Percentiles rank a stretch among this genome's conserved stretches.
These are phyloP conservation scores for Irineochytrium annulatum DNA, from an alignment of 192 early-diverging fungal genomes.

Conservation along the genomic window DNA sequence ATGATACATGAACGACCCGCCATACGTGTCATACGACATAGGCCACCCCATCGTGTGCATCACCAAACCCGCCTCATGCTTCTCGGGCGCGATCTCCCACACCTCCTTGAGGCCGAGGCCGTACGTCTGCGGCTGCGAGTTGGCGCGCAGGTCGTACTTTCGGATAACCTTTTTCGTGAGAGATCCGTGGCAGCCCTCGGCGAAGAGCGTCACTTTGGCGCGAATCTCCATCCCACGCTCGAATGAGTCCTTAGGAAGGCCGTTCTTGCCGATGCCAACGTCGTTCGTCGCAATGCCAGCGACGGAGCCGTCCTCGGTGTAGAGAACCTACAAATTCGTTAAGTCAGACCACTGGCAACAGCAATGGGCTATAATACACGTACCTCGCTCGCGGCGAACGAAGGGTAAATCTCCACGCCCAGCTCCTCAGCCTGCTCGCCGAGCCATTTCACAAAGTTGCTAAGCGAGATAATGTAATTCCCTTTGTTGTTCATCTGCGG, in stretches of 20 bases:
- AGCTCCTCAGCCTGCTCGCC: constrained; percentile 94
- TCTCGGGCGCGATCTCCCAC: constrained; percentile 88
- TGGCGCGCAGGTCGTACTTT: constrained; percentile 85
- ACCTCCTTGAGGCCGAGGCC: constrained; percentile 95
- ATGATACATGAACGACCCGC: constrained; percentile 94
- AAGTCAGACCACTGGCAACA: background rate
- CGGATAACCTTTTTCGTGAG: constrained; percentile 85
- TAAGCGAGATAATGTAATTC: constrained; percentile 95
- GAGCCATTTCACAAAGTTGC: constrained; percentile 91
- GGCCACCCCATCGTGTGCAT: constrained; percentile 91
- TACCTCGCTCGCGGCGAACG: constrained; percentile 86
- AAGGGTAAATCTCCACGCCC: constrained; percentile 91
- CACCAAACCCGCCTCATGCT: constrained; percentile 78
- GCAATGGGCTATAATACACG: constrained; percentile 1
- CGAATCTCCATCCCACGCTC: constrained; percentile 94
- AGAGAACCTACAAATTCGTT: constrained; percentile 54
- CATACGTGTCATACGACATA: constrained; percentile 84
- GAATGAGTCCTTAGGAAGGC: constrained; percentile 84
- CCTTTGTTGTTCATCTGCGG: constrained; percentile 95
- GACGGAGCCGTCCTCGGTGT: constrained; percentile 88
- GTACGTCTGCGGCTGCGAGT: constrained; percentile 86
- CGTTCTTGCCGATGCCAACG: constrained; percentile 86
- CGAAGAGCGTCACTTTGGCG: constrained; percentile 91
- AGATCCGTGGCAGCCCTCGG: constrained; percentile 96
- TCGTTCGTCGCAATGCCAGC: constrained; percentile 92